A percentile compares a stretch with the other conserved stretches of the same genome.
These are phyloP conservation scores for Hyparrhenia diplandra DNA, from an alignment of 176 grass and related monocot species.

Conservation along the genomic window DNA sequence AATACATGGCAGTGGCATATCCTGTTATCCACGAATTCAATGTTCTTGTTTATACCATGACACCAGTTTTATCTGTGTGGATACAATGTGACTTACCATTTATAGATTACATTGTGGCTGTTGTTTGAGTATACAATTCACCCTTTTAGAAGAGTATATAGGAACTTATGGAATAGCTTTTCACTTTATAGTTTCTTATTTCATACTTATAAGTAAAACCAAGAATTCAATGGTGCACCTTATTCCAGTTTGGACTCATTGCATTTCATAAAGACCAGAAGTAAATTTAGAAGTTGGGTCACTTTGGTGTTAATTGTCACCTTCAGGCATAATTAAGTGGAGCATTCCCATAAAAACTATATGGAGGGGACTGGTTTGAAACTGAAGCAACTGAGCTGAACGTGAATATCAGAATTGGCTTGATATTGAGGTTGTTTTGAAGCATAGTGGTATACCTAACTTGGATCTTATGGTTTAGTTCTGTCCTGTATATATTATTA, in stretches of 20 bases:
- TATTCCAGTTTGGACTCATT: background rate
- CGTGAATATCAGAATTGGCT: background rate
- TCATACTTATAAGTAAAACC: background rate
- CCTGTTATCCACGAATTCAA: constrained; percentile 6
- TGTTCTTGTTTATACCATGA: constrained; percentile 1
- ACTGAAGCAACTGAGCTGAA: background rate
- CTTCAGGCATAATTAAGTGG: background rate
- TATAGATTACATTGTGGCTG: background rate
- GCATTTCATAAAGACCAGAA: background rate
- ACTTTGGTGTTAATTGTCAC: background rate
- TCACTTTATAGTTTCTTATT: background rate
- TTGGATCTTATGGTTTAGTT: background rate
- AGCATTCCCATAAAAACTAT: background rate
- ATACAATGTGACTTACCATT: background rate
- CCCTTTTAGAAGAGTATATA: background rate
- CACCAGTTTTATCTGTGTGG: background rate
- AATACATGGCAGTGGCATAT: constrained; percentile 14
- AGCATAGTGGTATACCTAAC: background rate
- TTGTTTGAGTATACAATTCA: no score
- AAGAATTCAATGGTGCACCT: background rate
- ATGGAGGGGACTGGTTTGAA: background rate
- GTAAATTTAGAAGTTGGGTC: background rate
- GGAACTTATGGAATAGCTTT: background rate
- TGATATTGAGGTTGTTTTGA: background rate
- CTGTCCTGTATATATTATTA: background rate